These are phyloP conservation scores for Metschnikowia similis DNA, from an alignment of 805 yeast genomes.

Conservation along the genomic window DNA sequence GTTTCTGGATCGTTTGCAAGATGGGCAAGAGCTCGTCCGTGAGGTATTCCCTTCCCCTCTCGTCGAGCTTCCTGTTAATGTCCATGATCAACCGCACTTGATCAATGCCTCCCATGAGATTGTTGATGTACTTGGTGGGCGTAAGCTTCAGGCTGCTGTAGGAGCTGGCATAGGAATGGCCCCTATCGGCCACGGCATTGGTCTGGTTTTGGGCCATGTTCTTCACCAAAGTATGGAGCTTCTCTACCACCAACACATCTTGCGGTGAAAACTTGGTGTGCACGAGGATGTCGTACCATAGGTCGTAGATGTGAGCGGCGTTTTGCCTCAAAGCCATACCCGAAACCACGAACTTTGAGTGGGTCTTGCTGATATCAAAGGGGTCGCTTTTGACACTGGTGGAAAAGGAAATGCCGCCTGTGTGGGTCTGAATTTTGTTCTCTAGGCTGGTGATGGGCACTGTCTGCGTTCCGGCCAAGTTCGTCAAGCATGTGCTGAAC, in stretches of 20 bases:
- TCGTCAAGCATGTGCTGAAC: slow-evolving; percentile 75
- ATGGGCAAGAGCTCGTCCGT: slow-evolving; percentile 57
- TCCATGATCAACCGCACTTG: slow-evolving; percentile 69
- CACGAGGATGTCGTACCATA: slow-evolving; percentile 65
- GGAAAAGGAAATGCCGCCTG: slow-evolving; percentile 80
- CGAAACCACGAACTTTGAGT: slow-evolving; percentile 50
- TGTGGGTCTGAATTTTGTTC: slow-evolving; percentile 71
- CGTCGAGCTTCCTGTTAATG: slow-evolving; percentile 48
- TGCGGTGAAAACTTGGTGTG: slow-evolving; percentile 62
- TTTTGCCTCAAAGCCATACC: slow-evolving; percentile 73
- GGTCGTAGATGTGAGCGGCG: slow-evolving; percentile 51
- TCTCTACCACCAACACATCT: slow-evolving; percentile 45
- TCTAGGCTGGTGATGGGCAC: slow-evolving; percentile 78
- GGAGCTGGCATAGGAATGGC: slow-evolving; percentile 77
- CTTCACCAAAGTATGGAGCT: slow-evolving; percentile 68
- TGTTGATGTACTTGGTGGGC: slow-evolving; percentile 54
- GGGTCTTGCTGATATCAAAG: slow-evolving; percentile 41
- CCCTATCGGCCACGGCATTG: slow-evolving; percentile 77
- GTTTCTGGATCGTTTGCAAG: slow-evolving; percentile 47
- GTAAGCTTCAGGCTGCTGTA: slow-evolving; percentile 64
- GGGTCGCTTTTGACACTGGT: slow-evolving; percentile 56
- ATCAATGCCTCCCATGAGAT: slow-evolving; percentile 66
- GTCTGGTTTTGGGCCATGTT: slow-evolving; percentile 72
- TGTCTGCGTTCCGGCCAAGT: slow-evolving; percentile 70
- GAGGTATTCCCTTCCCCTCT: slow-evolving; percentile 31